Conservation (phyloP, 306 rosid genomes). For the Styphnolobium japonicum region DNA sequence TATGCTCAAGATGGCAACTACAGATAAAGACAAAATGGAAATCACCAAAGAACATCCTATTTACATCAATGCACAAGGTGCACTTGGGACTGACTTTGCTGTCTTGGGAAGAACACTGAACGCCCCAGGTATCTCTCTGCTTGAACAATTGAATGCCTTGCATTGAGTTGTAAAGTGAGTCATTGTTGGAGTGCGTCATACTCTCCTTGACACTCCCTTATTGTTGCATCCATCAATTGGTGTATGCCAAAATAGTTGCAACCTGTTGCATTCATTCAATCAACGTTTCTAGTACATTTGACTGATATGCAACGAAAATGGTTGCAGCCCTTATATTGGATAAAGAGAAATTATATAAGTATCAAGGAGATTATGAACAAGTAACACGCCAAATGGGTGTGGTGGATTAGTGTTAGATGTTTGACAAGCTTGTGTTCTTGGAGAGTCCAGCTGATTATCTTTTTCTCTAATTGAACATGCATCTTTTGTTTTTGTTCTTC, state of each 20-base stretch:
- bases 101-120: slow-evolving; percentile 65
- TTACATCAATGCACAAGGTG: slow-evolving; percentile 66
- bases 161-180: neutral
- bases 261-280: neutral
- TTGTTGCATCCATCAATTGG: neutral
- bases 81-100: slow-evolving; percentile 71
- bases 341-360: neutral
- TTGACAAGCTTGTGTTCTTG: neutral
- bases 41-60: slow-evolving; percentile 58
- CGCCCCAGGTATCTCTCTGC: slow-evolving; percentile 57
- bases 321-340: neutral
- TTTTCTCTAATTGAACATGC: neutral
- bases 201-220: neutral
- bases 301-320: neutral
- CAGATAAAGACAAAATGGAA: slow-evolving; percentile 49
- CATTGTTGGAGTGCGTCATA: neutral
- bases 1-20: slow-evolving; percentile 49
- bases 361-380: neutral
- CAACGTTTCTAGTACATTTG: neutral
- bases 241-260: neutral
- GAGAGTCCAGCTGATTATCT: neutral
- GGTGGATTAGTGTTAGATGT: neutral
- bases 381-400: neutral
- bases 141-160: neutral
- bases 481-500: neutral